phyloP scores from a whole-genome alignment of 805 yeast species.

The Saccharomycopsis selenospora region DNA sequence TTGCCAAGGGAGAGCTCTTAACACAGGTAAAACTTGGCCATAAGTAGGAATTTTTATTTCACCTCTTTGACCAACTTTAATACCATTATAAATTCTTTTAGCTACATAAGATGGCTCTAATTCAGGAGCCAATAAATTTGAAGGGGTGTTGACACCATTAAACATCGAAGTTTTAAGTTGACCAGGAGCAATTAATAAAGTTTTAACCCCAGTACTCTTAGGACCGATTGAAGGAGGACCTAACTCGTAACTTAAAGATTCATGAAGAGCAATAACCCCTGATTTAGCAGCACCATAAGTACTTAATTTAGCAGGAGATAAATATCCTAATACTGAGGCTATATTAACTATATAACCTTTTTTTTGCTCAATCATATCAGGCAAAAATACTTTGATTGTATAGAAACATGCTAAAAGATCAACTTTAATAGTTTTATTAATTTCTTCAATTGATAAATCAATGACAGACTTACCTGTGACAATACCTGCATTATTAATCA shows the following conservation, averaged over 20 bases:
- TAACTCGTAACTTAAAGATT: slow-evolving; percentile 64
- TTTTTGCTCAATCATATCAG: slow-evolving; percentile 52
- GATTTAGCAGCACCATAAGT: slow-evolving; percentile 90
- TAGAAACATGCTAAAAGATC: slow-evolving; percentile 67
- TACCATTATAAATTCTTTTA: slow-evolving; percentile 41
- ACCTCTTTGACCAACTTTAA: slow-evolving; percentile 56
- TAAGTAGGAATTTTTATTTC: slow-evolving; percentile 71
- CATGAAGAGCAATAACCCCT: slow-evolving; percentile 79
- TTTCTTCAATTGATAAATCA: slow-evolving; percentile 48
- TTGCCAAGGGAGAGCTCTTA: slow-evolving; percentile 71
- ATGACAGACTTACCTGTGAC: slow-evolving; percentile 50
- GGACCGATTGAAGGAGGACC: slow-evolving; percentile 38
- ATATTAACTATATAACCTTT: slow-evolving; percentile 77
- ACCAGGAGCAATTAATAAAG: slow-evolving; percentile 80
- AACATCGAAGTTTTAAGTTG: slow-evolving; percentile 77
- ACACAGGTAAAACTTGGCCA: slow-evolving; percentile 63
- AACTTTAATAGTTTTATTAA: slow-evolving; percentile 55
- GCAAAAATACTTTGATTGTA: slow-evolving; percentile 63
- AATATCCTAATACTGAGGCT: slow-evolving; percentile 77
- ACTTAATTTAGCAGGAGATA: slow-evolving; percentile 71
- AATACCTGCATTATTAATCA: slow-evolving; percentile 85
- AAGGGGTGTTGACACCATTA: slow-evolving; percentile 65
- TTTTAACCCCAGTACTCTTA: slow-evolving; percentile 50
- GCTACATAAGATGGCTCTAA: slow-evolving; percentile 67
- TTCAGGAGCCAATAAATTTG: slow-evolving; percentile 72